Base-by-base conservation (phyloP, 805 yeast genomes). In the Suhomyces sp. region DNA sequence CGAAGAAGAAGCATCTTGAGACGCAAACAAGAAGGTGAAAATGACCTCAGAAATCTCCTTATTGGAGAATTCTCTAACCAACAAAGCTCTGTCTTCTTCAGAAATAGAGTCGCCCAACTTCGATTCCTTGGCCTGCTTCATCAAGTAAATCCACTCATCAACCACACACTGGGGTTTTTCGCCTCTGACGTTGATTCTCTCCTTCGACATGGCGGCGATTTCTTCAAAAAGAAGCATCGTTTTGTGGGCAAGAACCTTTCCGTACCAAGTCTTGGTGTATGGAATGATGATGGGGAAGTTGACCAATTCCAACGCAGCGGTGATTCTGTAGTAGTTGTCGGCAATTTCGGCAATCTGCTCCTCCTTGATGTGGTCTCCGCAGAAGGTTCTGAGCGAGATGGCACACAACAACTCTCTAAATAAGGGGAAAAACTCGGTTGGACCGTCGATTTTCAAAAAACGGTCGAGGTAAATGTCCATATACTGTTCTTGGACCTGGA, bases 321-420 rank as follows among this genome's bases (percentile, higher is more conserved):
- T 94, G 60, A 94, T 88, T 58, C 83, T 77, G 73, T 85, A 94
- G 73, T 92, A 94, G 72, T 92, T 91, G 71, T 93, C 98, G 49
- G 97, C 94, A 64, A 94, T 85, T 52, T 79, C 78, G 71, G 88
- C 83, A 64, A 94, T 86, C 74, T 94, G 97, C 62, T 85, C 96
- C 58, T 92, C 96, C 54, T 96, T 86, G 65, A 94, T 94, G 72
- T 91, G 92, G 54, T 87, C 88, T 64, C 99, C 99, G 71, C 98
- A 94, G 77, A 94, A 94, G 6, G 98, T 90, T 65, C 90, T 86
- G 66, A 93, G 79, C 5, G 97, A 90, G 52, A 90, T 76, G 22
- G 98, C 99, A 73, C 98, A 94, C 85, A 93, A 83, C 65, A 93
- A 82, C 73, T 94, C 99, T 77, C 99, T 86, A 77, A 94, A 90